These are phyloP conservation scores for Calendula officinalis DNA, from an alignment of 129 eudicot species.

Conservation along the genomic window DNA sequence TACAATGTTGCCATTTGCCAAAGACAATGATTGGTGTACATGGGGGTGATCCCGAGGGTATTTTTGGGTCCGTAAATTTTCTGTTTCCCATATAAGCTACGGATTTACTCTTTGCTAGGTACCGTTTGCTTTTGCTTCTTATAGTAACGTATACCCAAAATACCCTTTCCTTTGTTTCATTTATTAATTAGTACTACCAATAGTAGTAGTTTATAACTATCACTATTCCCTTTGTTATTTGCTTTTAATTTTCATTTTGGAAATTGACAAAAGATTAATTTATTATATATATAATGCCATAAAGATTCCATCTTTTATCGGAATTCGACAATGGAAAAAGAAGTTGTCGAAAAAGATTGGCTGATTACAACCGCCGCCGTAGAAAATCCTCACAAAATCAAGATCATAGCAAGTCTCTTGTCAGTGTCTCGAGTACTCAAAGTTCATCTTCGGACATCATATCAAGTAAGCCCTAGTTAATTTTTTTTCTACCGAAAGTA, in stretches of 20 bases:
- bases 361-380: conserved; percentile 92
- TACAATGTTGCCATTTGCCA: conserved; percentile 28
- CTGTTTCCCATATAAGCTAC: conserved; percentile 40
- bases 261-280: background rate
- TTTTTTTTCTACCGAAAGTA: background rate
- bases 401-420: conserved; percentile 44
- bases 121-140: conserved; percentile 54
- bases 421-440: conserved; percentile 29
- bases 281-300: background rate
- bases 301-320: conserved; percentile 78
- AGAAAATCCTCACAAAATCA: conserved; percentile 63
- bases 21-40: conserved; percentile 56
- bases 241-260: too few relatives aligned
- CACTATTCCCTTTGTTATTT: background rate
- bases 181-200: conserved; percentile 20
- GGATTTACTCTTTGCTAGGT: conserved; percentile 39
- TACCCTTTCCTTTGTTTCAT: conserved; percentile 27
- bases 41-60: conserved; percentile 90
- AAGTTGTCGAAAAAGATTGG: conserved; percentile 91
- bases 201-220: background rate
- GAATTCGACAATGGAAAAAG: conserved; percentile 96
- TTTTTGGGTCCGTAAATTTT: conserved; percentile 64
- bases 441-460: conserved; percentile 58
- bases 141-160: conserved; percentile 39
- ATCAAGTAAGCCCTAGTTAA: conserved; percentile 43